Evolutionary conservation across 306 rosid genomes (phyloP).

Genomic region (Rosa chinensis): DNA sequence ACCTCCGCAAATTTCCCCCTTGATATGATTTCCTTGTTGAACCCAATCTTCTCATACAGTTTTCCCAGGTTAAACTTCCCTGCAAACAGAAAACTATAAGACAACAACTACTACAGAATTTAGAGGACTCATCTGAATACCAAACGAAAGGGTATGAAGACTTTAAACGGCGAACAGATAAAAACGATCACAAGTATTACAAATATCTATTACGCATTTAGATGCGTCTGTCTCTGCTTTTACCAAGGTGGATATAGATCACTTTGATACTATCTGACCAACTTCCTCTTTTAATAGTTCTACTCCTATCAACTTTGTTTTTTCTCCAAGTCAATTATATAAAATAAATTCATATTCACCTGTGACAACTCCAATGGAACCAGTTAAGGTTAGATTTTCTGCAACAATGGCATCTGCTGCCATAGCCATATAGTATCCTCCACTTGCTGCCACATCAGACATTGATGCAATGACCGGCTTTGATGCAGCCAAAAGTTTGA

Average conservation of each 20-base stretch:
- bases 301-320: background rate
- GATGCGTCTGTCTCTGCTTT: background rate
- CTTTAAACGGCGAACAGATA: background rate
- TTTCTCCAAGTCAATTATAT: background rate
- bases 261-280: background rate
- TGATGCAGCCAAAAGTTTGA: constrained; percentile 85
- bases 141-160: background rate
- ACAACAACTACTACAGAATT: background rate
- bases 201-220: background rate
- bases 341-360: constrained; percentile 46
- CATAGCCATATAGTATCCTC: constrained; percentile 99
- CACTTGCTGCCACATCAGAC: constrained; percentile 99
- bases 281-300: background rate
- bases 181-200: background rate
- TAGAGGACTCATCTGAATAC: background rate
- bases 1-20: constrained; percentile 92
- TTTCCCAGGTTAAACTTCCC: constrained; percentile 84
- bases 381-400: constrained; percentile 89
- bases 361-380: constrained; percentile 94
- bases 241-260: background rate
- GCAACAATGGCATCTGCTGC: constrained; percentile 90
- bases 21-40: constrained; percentile 87
- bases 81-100: constrained; percentile 29
- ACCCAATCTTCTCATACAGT: constrained; percentile 94
- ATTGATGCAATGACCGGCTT: constrained; percentile 95